Evolutionary conservation across 306 rosid species (phyloP), one percentile per base, ranked within the genome.

Genomic region (Macrotyloma uniflorum): DNA sequence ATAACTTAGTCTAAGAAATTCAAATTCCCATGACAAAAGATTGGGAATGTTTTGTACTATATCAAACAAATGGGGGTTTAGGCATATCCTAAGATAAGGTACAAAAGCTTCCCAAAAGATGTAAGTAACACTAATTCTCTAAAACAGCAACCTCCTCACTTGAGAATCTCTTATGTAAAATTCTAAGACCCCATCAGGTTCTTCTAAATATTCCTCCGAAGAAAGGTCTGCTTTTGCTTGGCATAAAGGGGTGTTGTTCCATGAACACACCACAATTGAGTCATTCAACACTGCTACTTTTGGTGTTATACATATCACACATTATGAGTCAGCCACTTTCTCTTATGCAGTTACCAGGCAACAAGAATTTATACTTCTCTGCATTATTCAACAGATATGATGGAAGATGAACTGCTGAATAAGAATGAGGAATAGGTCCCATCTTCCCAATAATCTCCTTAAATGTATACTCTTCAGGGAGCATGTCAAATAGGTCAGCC

Each of bases 381-480:
- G 96, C 96, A 73, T 90, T 83, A 45, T 90, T 86, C 85, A 92
- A 50, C 76, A 92, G 78, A 85, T 77, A 86, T 8, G 92, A 78
- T 22, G 97, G 97, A 75, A 92, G 92, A 88, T 93, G 96, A 67
- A 93, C 96, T 0, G 92, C 97, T 6, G 97, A 93, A 74, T 78
- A 86, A 45, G 97, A 93, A 55, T 85, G 91, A 49, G 96, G 97
- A 73, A 92, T 87, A 15, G 90, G 95, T 57, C 96, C 97, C 90
- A 92, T 70, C 85, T 92, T 92, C 70, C 96, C 97, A 9, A 92
- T 92, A 8, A 92, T 92, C 79, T 90, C 96, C 87, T 82, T 87
- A 51, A 90, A 93, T 49, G 97, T 87, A 73, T 93, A 90, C 79
- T 93, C 97, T 83, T 93, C 97, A 0, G 97, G 97, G 33, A 93